These are phyloP conservation scores for Tylopilus plumbeoviolaceoides DNA, from an alignment of 768 basidiomycete genomes.

Conservation along the genomic window DNA sequence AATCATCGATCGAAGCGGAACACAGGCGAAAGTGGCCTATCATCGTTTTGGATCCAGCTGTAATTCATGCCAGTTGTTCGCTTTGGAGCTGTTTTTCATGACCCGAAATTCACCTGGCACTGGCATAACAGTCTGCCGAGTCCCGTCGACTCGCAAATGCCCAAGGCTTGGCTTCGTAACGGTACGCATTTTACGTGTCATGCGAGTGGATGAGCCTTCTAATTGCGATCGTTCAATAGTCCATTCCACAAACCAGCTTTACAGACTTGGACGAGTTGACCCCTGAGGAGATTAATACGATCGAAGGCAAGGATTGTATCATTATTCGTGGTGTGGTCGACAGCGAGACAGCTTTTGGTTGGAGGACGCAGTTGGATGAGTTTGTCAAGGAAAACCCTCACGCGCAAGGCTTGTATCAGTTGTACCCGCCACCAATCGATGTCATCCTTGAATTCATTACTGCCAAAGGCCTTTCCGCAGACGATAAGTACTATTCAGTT, in stretches of 20 bases:
- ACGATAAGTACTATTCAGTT: conserved; percentile 75
- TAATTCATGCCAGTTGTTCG: too few relatives aligned
- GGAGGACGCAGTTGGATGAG: conserved; percentile 54
- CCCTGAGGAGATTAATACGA: conserved; percentile 42
- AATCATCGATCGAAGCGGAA: too few relatives aligned
- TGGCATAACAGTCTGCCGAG: too few relatives aligned
- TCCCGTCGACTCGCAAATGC: too few relatives aligned
- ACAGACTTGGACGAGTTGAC: conserved; percentile 46
- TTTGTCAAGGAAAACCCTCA: conserved; percentile 56
- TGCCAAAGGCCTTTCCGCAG: conserved; percentile 43
- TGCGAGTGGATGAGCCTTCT: too few relatives aligned
- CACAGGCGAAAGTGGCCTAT: too few relatives aligned
- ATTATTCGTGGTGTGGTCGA: conserved; percentile 61
- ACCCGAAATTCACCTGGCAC: too few relatives aligned
- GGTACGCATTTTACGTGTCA: too few relatives aligned
- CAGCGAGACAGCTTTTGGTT: conserved; percentile 48
- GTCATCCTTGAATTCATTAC: neutral
- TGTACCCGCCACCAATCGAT: neutral
- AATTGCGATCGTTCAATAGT: conserved; percentile 34
- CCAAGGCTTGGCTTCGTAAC: conserved; percentile 17
- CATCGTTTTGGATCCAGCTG: too few relatives aligned
- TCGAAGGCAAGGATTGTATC: conserved; percentile 56
- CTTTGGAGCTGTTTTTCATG: too few relatives aligned
- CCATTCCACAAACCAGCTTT: conserved; percentile 60
- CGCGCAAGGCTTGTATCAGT: conserved; percentile 40